Conservation (phyloP, 2,329 filamentous ascomycete genomes). For the Blastomyces gilchristii region DNA sequence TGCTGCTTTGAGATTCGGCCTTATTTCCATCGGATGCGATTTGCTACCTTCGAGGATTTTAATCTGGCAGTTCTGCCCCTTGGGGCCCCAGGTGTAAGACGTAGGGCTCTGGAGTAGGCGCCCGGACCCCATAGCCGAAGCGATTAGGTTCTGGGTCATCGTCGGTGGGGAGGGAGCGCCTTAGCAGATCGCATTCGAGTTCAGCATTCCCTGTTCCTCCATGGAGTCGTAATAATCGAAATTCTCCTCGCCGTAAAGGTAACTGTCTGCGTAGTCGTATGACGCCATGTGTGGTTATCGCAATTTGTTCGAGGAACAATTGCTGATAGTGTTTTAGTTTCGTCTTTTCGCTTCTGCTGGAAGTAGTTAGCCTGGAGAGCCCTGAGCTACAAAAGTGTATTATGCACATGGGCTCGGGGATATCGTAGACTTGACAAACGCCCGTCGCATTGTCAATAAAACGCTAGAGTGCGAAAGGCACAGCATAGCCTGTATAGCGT, state of each 20-base stretch:
- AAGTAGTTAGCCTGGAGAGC: not conserved
- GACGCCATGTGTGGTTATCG: not conserved
- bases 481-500: not conserved
- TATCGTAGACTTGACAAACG: not conserved
- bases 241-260: not conserved
- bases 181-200: slow-evolving; percentile 3
- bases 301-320: not conserved
- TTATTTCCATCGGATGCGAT: slow-evolving; percentile 1
- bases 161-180: not conserved
- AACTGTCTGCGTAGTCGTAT: not conserved
- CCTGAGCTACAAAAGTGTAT: not conserved
- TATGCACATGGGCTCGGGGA: not conserved
- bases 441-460: not conserved
- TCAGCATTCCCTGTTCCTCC: not conserved
- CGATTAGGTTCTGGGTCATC: not conserved
- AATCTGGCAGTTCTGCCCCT: not conserved
- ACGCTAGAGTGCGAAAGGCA: not conserved
- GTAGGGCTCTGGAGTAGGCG: not conserved
- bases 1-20: not conserved
- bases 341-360: not conserved
- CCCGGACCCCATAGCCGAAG: not conserved
- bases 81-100: not conserved
- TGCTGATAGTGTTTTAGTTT: not conserved
- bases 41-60: not conserved
- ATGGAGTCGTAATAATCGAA: slow-evolving; percentile 1